Evolutionary conservation across 768 basidiomycete genomes (phyloP).

Genomic region (Agaricus blazei): DNA sequence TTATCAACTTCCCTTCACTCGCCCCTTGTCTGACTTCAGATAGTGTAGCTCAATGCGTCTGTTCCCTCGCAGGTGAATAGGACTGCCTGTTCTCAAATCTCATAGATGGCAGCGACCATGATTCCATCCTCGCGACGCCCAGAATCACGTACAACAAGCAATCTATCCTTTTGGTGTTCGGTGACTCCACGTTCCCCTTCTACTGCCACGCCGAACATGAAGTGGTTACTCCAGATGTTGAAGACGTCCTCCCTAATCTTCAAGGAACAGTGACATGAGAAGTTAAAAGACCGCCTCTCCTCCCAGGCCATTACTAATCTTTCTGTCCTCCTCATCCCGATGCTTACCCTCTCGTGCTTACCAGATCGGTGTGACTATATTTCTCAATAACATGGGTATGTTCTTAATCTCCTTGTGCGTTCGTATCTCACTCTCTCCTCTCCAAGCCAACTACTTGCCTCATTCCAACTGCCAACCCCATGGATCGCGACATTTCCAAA

Average conservation of each 20-base stretch:
- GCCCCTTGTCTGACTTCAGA: slow-evolving; percentile 12
- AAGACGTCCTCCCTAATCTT: slow-evolving; percentile 72
- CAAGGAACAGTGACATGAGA: slow-evolving; percentile 23
- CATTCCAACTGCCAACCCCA: slow-evolving; percentile 53
- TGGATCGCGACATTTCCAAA: slow-evolving; percentile 69
- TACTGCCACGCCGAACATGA: slow-evolving; percentile 64
- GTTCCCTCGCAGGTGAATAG: slow-evolving; percentile 45
- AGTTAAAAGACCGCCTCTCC: slow-evolving; percentile 28
- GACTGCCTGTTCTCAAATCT: slow-evolving; percentile 1
- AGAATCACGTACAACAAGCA: slow-evolving; percentile 20
- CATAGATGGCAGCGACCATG: slow-evolving; percentile 12
- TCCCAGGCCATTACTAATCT: slow-evolving; percentile 60
- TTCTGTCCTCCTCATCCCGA: slow-evolving; percentile 48
- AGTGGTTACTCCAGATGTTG: slow-evolving; percentile 55
- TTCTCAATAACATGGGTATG: slow-evolving; percentile 51
- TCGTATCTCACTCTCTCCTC: neutral
- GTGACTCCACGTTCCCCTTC: slow-evolving; percentile 42
- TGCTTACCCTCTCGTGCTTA: too few species aligned
- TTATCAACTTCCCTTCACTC: slow-evolving; percentile 10
- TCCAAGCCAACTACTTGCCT: slow-evolving; percentile 57
- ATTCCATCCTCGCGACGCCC: slow-evolving; percentile 31
- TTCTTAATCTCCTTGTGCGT: slow-evolving; percentile 5
- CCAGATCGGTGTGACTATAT: slow-evolving; percentile 40
- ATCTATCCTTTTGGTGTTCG: slow-evolving; percentile 27
- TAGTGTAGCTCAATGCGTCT: slow-evolving; percentile 56